A percentile compares a stretch with the other conserved stretches of the same genome.
phyloP scores from a whole-genome alignment of 345 rosid species.

The Pistacia vera region DNA sequence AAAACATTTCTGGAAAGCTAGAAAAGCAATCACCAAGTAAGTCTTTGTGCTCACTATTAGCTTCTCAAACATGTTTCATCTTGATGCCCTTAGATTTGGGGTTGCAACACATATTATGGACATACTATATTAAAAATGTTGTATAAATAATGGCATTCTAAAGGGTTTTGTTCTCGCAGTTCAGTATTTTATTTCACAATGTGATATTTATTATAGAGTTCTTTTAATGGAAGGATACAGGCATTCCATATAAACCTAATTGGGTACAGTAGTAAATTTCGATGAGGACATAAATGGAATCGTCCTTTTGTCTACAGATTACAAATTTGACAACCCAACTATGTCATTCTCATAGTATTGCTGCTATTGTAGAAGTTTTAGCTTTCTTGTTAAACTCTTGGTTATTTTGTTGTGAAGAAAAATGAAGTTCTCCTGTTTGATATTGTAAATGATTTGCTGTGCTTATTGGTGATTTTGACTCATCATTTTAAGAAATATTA shows the following conservation, averaged over 20 bases:
- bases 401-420: neutral
- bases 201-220: neutral
- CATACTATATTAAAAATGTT: neutral
- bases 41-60: slow-evolving; percentile 23
- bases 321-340: neutral
- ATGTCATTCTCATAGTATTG: neutral
- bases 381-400: neutral
- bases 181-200: neutral
- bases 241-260: slow-evolving; percentile 1
- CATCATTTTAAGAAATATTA: neutral
- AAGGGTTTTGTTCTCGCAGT: neutral
- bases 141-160: neutral
- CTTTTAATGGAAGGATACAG: neutral
- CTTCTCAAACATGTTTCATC: neutral
- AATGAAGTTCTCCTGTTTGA: neutral
- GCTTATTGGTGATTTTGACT: neutral
- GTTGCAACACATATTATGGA: neutral
- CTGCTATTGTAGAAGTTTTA: neutral
- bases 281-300: neutral
- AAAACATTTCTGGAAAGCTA: slow-evolving; percentile 91
- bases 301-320: neutral
- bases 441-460: too few relatives aligned
- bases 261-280: neutral
- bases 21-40: slow-evolving; percentile 89
- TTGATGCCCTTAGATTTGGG: slow-evolving; percentile 3